Conservation (phyloP, 805 yeast genomes). For the Lipomyces oligophaga region DNA sequence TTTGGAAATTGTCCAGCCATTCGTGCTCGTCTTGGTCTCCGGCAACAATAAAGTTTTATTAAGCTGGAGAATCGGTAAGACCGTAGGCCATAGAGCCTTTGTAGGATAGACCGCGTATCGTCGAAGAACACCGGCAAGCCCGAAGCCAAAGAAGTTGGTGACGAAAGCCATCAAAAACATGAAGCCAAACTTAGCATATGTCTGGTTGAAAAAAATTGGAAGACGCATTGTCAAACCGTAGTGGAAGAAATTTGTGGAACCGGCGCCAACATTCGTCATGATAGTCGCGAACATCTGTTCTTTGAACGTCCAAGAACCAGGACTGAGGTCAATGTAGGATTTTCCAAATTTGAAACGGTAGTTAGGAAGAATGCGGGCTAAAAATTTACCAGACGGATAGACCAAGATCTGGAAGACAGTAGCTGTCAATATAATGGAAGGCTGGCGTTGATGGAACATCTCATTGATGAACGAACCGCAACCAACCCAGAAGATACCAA, state of each 20-base stretch:
- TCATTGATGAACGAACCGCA: slow-evolving; percentile 56
- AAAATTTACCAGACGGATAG: slow-evolving; percentile 53
- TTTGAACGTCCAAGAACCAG: slow-evolving; percentile 62
- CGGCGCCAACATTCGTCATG: slow-evolving; percentile 29
- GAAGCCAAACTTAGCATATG: slow-evolving; percentile 14
- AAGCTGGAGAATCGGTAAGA: slow-evolving; percentile 48
- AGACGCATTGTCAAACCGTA: slow-evolving; percentile 41
- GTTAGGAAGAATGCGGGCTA: slow-evolving; percentile 46
- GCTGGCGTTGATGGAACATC: slow-evolving; percentile 55
- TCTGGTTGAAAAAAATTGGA: slow-evolving; percentile 10
- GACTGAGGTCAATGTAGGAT: slow-evolving; percentile 46
- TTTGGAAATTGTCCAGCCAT: slow-evolving; percentile 59
- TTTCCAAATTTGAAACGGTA: slow-evolving; percentile 49
- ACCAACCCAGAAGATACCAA: slow-evolving; percentile 51
- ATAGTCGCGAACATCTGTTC: slow-evolving; percentile 63
- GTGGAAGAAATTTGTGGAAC: slow-evolving; percentile 41
- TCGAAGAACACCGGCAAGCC: slow-evolving; percentile 60
- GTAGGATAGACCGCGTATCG: slow-evolving; percentile 56
- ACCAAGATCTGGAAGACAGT: slow-evolving; percentile 57
- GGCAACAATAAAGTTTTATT: slow-evolving; percentile 43
- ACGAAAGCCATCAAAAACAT: slow-evolving; percentile 10
- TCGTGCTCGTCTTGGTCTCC: slow-evolving; percentile 44
- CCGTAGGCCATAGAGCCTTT: slow-evolving; percentile 54
- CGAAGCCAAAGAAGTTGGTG: slow-evolving; percentile 62
- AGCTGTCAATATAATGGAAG: slow-evolving; percentile 48